These are phyloP conservation scores for Amauroascus niger DNA, from an alignment of 2,329 filamentous ascomycete genomes.

Conservation along the genomic window DNA sequence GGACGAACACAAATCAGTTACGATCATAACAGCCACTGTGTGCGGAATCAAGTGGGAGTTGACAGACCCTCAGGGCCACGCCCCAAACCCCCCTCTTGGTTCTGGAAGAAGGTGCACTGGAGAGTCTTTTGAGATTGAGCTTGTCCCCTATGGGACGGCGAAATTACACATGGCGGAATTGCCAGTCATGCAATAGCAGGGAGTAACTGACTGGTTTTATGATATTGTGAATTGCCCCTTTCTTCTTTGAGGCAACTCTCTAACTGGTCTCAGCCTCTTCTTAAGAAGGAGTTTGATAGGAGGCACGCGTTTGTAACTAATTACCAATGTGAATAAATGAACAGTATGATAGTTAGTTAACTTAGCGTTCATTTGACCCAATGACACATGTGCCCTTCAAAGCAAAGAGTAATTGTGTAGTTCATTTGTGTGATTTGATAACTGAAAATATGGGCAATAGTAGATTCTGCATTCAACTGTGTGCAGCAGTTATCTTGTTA, in stretches of 20 bases:
- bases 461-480: no score
- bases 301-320: no score
- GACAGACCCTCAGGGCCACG: constrained; percentile 24
- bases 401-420: no score
- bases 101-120: constrained; percentile 30
- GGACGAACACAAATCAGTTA: constrained; percentile 15
- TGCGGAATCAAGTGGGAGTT: constrained; percentile 35
- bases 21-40: constrained; percentile 19
- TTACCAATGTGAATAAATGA: no score
- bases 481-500: no score
- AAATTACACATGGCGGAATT: constrained; percentile 42
- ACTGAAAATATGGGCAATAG: no score
- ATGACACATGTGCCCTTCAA: no score
- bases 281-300: no score
- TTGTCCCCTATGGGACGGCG: constrained; percentile 41
- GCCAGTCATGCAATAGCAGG: constrained; percentile 23
- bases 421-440: no score
- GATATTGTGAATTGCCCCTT: not conserved
- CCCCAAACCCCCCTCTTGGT: constrained; percentile 28
- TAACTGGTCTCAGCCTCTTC: no score
- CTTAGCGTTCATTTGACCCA: no score
- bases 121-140: constrained; percentile 27
- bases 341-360: no score
- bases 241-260: not conserved
- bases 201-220: not conserved